Base-by-base conservation (phyloP, 805 yeast species). In the Candida dendrica region DNA sequence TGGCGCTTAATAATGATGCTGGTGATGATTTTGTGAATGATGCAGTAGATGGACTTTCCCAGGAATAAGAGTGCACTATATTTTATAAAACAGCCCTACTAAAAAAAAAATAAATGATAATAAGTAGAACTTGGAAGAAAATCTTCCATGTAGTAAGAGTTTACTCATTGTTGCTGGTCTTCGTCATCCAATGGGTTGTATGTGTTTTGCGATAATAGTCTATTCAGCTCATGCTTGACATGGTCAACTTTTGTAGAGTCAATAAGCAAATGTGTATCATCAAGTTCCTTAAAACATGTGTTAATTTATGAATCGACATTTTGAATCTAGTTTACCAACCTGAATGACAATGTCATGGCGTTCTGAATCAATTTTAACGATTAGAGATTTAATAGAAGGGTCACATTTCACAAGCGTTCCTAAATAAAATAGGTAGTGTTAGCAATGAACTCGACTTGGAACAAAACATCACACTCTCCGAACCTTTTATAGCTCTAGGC, bases 341-440 rank as follows among this genome's bases (percentile, higher is more conserved):
- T 77, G 80, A 17, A 79, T 61, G 5, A 79, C 75, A 29, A 93
- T 81, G 50, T 89, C 95, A 44, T 86, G 83, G 31, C 72, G 65
- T 22, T 78, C 76, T 0, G 87, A 66, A 60, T 93, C 98, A 35
- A 91, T 84, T 58, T 81, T 84, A 18, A 91, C 64, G 2, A 91
- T 86, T 38, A 91, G 68, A 0, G 98, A 96, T 48, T 80, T 75
- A 48, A 91, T 89, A 1, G 97, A 87, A 2, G 98, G 98, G 59
- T 91, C 98, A 60, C 97, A 77, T 48, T 74, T 72, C 15, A 77
- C 61, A 37, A 77, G 52, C 3, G 74, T 68, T 6, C 63, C 63
- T 58, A 14, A 14, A 22, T 24, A n/a, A 27, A 26, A 16, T 18
- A 47, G 40, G 55, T n/a, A n/a, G n/a, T 60, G 59, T 64, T 47